phyloP scores from a whole-genome alignment of 2,329 filamentous ascomycete genomes.

The Penicillium verrucosum region DNA sequence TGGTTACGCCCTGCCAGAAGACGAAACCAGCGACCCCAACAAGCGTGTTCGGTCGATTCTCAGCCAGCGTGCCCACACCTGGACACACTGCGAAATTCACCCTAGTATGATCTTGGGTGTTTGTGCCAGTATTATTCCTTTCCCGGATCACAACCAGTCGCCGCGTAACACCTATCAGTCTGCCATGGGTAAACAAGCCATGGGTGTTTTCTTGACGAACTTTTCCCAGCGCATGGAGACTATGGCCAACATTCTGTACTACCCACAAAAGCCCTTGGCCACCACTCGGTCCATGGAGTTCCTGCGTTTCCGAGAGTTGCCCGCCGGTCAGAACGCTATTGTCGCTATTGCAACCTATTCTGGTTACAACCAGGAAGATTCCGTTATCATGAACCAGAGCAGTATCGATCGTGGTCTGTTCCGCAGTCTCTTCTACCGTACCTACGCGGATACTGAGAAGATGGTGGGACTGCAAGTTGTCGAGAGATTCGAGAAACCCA shows the following conservation, averaged over 20 bases:
- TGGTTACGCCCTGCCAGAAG: constrained; percentile 58
- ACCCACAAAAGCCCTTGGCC: constrained; percentile 93
- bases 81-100: constrained; percentile 98
- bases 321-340: constrained; percentile 95
- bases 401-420: constrained; percentile 97
- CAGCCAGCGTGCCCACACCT: constrained; percentile 83
- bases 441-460: constrained; percentile 97
- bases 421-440: constrained; percentile 95
- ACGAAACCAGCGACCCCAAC: constrained; percentile 70
- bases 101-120: constrained; percentile 98
- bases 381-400: constrained; percentile 99
- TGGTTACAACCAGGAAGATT: constrained; percentile 99
- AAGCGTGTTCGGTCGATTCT: constrained; percentile 83
- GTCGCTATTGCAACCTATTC: constrained; percentile 97
- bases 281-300: constrained; percentile 99
- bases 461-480: constrained; percentile 89
- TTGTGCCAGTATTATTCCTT: constrained; percentile 98
- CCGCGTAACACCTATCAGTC: constrained; percentile 99
- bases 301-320: constrained; percentile 93
- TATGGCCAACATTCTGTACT: constrained; percentile 99
- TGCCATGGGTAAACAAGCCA: constrained; percentile 99
- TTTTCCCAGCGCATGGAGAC: constrained; percentile 98
- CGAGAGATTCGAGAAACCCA: constrained; percentile 94
- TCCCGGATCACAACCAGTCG: constrained; percentile 97
- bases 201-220: constrained; percentile 98